phyloP scores from a whole-genome alignment of 2,329 filamentous ascomycete species.

The Nemania abortiva region DNA sequence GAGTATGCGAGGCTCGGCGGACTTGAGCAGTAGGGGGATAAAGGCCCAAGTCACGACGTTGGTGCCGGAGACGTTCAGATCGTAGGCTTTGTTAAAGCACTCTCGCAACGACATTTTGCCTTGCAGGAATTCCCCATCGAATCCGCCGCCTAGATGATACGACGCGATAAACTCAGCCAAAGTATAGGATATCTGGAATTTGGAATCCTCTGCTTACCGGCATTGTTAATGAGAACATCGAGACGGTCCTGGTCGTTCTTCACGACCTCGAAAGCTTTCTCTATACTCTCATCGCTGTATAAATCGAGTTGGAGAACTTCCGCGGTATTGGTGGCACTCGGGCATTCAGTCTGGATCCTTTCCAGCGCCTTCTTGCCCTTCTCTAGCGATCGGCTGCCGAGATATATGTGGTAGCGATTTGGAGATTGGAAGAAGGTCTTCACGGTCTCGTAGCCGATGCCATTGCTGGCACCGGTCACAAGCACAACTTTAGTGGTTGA shows the following conservation, averaged over 20 bases:
- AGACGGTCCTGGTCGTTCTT: slow-evolving; percentile 57
- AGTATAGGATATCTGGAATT: neutral
- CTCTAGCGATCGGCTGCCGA: slow-evolving; percentile 64
- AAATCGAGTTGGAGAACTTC: slow-evolving; percentile 16
- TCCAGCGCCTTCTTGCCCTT: slow-evolving; percentile 64
- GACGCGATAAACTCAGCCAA: neutral
- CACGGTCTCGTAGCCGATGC: slow-evolving; percentile 69
- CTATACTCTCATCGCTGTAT: slow-evolving; percentile 53
- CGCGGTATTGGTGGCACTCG: slow-evolving; percentile 36
- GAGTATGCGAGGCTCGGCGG: slow-evolving; percentile 59
- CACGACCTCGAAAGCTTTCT: slow-evolving; percentile 59
- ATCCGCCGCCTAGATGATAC: slow-evolving; percentile 53
- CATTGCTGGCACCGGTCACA: slow-evolving; percentile 72
- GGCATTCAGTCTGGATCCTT: slow-evolving; percentile 56
- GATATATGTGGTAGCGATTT: slow-evolving; percentile 63
- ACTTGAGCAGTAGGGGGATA: slow-evolving; percentile 60
- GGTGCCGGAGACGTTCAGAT: slow-evolving; percentile 64
- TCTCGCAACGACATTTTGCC: slow-evolving; percentile 53
- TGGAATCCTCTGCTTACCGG: slow-evolving; percentile 53
- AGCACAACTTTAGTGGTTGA: slow-evolving; percentile 56
- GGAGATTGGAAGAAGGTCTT: slow-evolving; percentile 64
- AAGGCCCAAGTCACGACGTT: slow-evolving; percentile 57
- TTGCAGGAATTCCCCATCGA: slow-evolving; percentile 54
- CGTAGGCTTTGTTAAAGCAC: slow-evolving; percentile 60
- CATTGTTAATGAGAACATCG: slow-evolving; percentile 70